Evolutionary conservation across 2,329 filamentous ascomycete genomes (phyloP).

Genomic region (Ophiostoma australiae): DNA sequence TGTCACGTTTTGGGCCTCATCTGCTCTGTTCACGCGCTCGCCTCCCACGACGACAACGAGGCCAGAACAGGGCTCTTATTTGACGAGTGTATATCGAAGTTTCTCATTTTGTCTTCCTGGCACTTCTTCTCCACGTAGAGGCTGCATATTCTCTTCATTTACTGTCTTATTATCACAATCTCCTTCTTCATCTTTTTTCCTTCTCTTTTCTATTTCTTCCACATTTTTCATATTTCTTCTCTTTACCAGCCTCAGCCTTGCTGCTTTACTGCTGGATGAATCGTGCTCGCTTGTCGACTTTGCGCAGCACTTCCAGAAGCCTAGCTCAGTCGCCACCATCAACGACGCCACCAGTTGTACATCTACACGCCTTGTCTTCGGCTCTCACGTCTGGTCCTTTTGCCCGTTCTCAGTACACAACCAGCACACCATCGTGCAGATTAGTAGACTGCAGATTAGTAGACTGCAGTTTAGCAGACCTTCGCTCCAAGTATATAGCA

Average conservation of each 20-base stretch:
- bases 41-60: not conserved
- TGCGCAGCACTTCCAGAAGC: constrained; percentile 28
- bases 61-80: not conserved
- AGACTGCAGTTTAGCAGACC: no score
- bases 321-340: constrained; percentile 16
- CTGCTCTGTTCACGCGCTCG: not conserved
- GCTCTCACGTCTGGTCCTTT: not conserved
- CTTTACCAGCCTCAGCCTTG: not conserved
- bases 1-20: constrained; percentile 9
- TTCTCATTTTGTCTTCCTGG: not conserved
- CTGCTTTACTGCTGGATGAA: constrained; percentile 26
- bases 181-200: not conserved
- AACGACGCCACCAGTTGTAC: no score
- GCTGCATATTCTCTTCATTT: not conserved
- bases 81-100: not conserved
- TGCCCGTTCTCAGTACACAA: not conserved
- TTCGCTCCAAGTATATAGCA: no score
- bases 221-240: not conserved
- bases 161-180: not conserved
- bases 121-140: not conserved
- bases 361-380: not conserved
- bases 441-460: no score
- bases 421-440: not conserved
- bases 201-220: not conserved
- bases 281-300: constrained; percentile 23